phyloP scores from a whole-genome alignment of 169 alveolate genomes.

The Perkinsus olseni region DNA sequence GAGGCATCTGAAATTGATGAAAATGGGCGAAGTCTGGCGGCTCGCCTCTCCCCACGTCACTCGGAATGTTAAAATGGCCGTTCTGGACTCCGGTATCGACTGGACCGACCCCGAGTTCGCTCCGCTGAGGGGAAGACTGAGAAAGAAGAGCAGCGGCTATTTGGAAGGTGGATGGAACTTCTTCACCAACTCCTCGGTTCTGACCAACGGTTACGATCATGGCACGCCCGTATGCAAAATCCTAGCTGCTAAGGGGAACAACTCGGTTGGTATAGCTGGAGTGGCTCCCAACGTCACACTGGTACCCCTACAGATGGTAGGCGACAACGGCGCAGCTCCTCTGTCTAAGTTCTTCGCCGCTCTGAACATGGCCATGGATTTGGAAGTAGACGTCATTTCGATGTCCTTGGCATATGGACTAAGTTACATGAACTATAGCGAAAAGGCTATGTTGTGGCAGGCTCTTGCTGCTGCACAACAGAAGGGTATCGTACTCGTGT shows the following conservation, averaged over 20 bases:
- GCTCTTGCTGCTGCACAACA: not conserved
- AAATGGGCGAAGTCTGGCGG: not conserved
- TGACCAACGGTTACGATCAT: not conserved
- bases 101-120: not conserved
- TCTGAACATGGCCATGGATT: not conserved
- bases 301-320: not conserved
- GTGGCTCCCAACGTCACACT: not conserved
- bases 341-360: not conserved
- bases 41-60: not conserved
- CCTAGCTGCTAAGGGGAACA: not conserved
- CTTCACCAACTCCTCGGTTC: not conserved
- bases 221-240: not conserved
- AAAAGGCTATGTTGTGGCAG: not conserved
- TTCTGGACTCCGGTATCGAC: not conserved
- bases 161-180: not conserved
- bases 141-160: not conserved
- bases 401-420: not conserved
- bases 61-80: not conserved
- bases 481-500: not conserved
- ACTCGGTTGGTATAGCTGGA: not conserved
- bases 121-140: not conserved
- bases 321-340: not conserved
- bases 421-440: not conserved
- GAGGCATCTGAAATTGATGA: not conserved
- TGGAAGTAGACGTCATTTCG: not conserved